phyloP scores from a whole-genome alignment of 345 rosid genomes.

The Sonneratia caseolaris region DNA sequence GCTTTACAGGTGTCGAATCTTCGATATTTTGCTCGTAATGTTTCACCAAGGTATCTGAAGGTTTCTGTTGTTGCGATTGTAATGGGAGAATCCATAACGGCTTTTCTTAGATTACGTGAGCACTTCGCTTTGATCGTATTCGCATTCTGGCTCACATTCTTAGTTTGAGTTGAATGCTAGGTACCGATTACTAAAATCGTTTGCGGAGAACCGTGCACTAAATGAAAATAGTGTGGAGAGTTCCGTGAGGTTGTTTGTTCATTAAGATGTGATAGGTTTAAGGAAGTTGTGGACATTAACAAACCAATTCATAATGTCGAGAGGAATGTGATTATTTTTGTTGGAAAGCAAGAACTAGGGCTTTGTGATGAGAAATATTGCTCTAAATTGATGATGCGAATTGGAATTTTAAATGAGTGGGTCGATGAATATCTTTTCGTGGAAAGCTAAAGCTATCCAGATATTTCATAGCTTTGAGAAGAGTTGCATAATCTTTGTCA shows the following conservation, averaged over 20 bases:
- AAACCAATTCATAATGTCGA: slow-evolving; percentile 15
- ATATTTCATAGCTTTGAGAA: too few species aligned
- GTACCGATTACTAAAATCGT: slow-evolving; percentile 22
- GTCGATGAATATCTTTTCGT: slow-evolving; percentile 21
- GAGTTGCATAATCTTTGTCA: too few species aligned
- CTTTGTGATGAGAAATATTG: slow-evolving; percentile 1
- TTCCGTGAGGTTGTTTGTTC: slow-evolving; percentile 1
- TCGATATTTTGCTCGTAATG: too few species aligned
- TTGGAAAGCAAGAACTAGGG: neutral
- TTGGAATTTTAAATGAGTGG: slow-evolving; percentile 25
- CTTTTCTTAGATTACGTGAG: slow-evolving; percentile 13
- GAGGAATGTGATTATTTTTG: slow-evolving; percentile 13
- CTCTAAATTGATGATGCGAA: neutral
- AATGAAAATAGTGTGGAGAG: slow-evolving; percentile 6
- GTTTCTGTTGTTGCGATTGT: too few species aligned
- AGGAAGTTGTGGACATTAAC: slow-evolving; percentile 9
- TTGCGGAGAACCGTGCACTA: slow-evolving; percentile 14
- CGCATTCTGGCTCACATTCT: slow-evolving; percentile 20
- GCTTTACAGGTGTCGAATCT: too few species aligned
- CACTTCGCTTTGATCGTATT: slow-evolving; percentile 33
- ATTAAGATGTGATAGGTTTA: slow-evolving; percentile 5
- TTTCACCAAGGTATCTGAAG: too few species aligned
- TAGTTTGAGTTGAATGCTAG: slow-evolving; percentile 55
- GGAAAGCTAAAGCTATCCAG: slow-evolving; percentile 3
- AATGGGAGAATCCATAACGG: too few species aligned